Base-by-base conservation (phyloP, 192 early-diverging fungal genomes). In the Entrophospora sp. region DNA sequence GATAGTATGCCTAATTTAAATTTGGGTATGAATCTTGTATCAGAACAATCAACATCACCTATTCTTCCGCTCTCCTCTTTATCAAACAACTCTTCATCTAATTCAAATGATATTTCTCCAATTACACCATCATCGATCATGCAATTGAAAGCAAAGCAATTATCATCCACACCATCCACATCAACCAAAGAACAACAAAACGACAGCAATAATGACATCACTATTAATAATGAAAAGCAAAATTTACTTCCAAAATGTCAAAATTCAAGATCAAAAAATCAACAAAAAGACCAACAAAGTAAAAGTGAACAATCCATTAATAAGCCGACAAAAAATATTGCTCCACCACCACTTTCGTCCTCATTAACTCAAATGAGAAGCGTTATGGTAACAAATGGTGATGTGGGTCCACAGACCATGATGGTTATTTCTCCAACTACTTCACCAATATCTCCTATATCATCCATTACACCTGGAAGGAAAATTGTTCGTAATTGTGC, bases 41-140 rank as follows among this genome's bases (percentile, higher is more conserved):
- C 62, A 32, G 40, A 31, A 28, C 46, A 48, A 22, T 12, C 48
- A 1, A 13, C 32, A 27, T 5, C 35, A 10, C 18, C 5, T n/a
- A 38, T 14, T n/a, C 28, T 62, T 34, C 3, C 36, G 10, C 34
- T 3, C n/a, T 14, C 53, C 5, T n/a, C 34, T 20, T 16, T 30
- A 4, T 12, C 20, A 6, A 8, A n/a, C 24, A 20, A n/a, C 24
- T 4, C 13, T 6, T 18, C 27, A 31, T 31, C 27, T 14, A 31
- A 22, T 24, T 36, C 32, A 25, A 35, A 51, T 24, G 51, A 48
- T 22, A 49, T 64, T 35, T 78, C 79, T 27, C 88, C 88, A 8
- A 82, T 84, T 6, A 90, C 88, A 0, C 88, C 88, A 4, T 79
- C 80, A 7, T 76, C 82, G 9, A 61, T 90, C 20, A 88, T 90